A percentile compares a stretch with the other conserved stretches of the same genome.
phyloP scores from a whole-genome alignment of 441 rosid species.

The Mallotus repandus region DNA sequence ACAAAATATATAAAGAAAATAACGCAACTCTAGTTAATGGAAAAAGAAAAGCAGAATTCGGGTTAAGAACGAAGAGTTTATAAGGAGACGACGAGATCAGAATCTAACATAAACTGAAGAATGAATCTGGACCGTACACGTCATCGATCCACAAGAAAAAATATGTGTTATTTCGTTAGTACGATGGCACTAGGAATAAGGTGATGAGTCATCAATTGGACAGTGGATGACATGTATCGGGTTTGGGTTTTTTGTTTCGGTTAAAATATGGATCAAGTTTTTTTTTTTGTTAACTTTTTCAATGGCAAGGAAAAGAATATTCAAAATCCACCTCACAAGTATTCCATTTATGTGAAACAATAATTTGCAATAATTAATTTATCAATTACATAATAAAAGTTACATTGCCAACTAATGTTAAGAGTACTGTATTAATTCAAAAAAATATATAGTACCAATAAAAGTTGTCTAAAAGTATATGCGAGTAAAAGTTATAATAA shows the following conservation, averaged over 20 bases:
- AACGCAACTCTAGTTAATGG: not conserved
- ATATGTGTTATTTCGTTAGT: not conserved
- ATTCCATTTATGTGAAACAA: not conserved
- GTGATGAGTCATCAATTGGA: not conserved
- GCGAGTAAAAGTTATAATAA: too few species aligned
- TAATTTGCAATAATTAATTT: too few species aligned
- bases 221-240: not conserved
- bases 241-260: not conserved
- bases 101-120: slow-evolving; percentile 28
- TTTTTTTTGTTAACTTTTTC: not conserved
- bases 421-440: too few species aligned
- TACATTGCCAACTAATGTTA: too few species aligned
- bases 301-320: not conserved
- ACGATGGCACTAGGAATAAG: not conserved
- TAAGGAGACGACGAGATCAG: slow-evolving; percentile 25
- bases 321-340: not conserved
- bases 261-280: not conserved
- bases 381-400: too few species aligned
- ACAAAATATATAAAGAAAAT: not conserved
- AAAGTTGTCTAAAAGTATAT: too few species aligned
- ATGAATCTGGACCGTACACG: slow-evolving; percentile 82
- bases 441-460: too few species aligned
- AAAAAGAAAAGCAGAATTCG: too few species aligned
- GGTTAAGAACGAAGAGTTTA: not conserved
- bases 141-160: slow-evolving; percentile 45